A percentile compares a stretch with the other conserved stretches of the same genome.
phyloP scores from a whole-genome alignment of 768 basidiomycete genomes.

The Lentinus brumalis region DNA sequence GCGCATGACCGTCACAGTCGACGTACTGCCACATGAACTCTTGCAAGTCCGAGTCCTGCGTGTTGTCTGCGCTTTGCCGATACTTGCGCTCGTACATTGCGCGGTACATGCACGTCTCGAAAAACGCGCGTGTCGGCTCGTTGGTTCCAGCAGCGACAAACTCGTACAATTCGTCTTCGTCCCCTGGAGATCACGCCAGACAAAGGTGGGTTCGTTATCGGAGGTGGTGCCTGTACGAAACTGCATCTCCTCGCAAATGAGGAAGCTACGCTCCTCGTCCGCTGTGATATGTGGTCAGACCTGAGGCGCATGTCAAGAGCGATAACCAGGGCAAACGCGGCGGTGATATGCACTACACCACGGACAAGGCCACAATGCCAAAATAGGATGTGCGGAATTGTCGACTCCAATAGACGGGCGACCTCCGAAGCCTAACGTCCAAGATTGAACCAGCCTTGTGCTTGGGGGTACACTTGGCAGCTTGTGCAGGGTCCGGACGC shows the following conservation, averaged over 20 bases:
- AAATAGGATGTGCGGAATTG: neutral
- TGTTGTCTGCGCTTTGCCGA: constrained; percentile 66
- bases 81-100: constrained; percentile 98
- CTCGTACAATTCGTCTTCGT: constrained; percentile 91
- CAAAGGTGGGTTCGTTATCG: constrained; percentile 78
- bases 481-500: neutral
- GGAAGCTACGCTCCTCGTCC: constrained; percentile 90
- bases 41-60: constrained; percentile 66
- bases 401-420: no score
- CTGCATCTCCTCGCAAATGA: constrained; percentile 87
- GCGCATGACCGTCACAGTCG: no score
- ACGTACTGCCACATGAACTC: constrained; percentile 84
- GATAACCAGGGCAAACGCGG: constrained; percentile 4
- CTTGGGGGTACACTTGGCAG: no score
- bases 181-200: constrained; percentile 91
- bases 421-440: no score
- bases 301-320: neutral
- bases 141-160: constrained; percentile 82
- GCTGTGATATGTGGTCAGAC: constrained; percentile 46
- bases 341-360: neutral
- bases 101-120: constrained; percentile 92
- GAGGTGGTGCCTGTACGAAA: constrained; percentile 71
- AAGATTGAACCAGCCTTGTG: no score
- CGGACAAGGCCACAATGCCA: neutral
- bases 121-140: constrained; percentile 78